Evolutionary conservation across 176 grass and related monocot species (phyloP), one percentile per base, ranked within the genome.

Genomic region (Chrysopogon serrulatus): DNA sequence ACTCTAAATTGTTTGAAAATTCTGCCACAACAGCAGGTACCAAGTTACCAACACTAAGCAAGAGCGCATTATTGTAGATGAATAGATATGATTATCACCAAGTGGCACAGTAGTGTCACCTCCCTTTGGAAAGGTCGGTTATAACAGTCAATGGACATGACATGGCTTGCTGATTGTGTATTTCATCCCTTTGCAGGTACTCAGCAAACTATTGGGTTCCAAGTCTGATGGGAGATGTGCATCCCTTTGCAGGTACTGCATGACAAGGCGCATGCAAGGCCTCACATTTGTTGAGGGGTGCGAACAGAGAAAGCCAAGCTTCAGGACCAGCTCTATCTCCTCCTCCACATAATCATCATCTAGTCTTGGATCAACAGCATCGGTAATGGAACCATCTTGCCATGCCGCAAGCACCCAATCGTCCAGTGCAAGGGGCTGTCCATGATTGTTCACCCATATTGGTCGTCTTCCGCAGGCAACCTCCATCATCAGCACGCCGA

Each of bases 221-320:
- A 76, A 76, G 13, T 76, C 49, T 59, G 54, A 59, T 32, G 32
- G 73, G 33, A 76, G 73, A n/a, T 33, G n/a, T 24, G 21, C 21
- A 57, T 37, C 49, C 21, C 3, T 59, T 57, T 76, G 48, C 12
- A 76, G 21, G 73, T 76, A 76, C 53, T 76, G 49, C 73, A 39
- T 59, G 21, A 76, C 21, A 0, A 76, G 8, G 19, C 21, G 73
- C 73, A 76, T 76, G 49, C 6, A 23, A 76, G 49, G 73, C 33
- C 73, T 76, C 51, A 10, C 49, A 13, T 39, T 76, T 5, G 73
- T 11, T 24, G 21, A 76, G 1, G 73, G 33, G 33, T 76, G 60
- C 0, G 82, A 84, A 36, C 82, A 84, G 8, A 76, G 34, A 12
- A 76, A 64, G 2, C 82, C 82, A 67, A 84, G 82, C 13, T 76